Evolutionary conservation across 208 protist species (phyloP), one percentile per base, ranked within the genome.

Genomic region (Vickermania spadyakhi): DNA sequence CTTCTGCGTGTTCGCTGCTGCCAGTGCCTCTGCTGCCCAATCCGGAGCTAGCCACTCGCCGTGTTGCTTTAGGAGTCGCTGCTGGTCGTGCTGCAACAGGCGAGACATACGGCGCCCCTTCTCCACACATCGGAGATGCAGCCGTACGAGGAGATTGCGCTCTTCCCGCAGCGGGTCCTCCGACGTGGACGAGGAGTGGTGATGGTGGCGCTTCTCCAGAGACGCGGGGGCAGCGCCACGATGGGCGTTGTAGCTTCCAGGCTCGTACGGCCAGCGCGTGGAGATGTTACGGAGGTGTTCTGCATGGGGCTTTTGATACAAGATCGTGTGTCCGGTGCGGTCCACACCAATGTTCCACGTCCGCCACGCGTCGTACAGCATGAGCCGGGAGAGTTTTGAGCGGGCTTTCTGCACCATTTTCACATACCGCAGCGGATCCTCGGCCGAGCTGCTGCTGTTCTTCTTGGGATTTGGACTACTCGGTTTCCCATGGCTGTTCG

Each of bases 341-440:
- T 86, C 79, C 7, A 82, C 61, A 1, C 79, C 79, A 64, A 64
- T 74, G 70, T 77, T 75, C 67, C 73, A 84, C 50, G 70, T 63
- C 23, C 69, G 62, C 73, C 73, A 84, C 51, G 73, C 77, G 3
- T 66, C 62, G 70, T 84, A 70, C 66, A 84, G 70, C 52, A 84
- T 72, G 22, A 73, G 73, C 1, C 73, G 73, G 5, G 77, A 57
- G 36, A 75, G 14, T 55, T 79, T 76, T 18, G 36, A 45, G 36
- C 36, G 36, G 36, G 18, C 36, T n/a, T 45, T 7, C 36, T 45
- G 36, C 11, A 45, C 36, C 36, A 45, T 45, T 18, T 45, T 45
- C 11, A 45, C 18, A 18, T 45, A 45, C 11, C 18, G 11, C 11
- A 45, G 11, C 36, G 7, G 36, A n/a, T 7, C 36, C 18, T 45